Percentiles rank a stretch among this genome's conserved stretches.
These are phyloP conservation scores for Tolypocladium tropicale DNA, from an alignment of 2,329 filamentous ascomycete species.

Conservation along the genomic window DNA sequence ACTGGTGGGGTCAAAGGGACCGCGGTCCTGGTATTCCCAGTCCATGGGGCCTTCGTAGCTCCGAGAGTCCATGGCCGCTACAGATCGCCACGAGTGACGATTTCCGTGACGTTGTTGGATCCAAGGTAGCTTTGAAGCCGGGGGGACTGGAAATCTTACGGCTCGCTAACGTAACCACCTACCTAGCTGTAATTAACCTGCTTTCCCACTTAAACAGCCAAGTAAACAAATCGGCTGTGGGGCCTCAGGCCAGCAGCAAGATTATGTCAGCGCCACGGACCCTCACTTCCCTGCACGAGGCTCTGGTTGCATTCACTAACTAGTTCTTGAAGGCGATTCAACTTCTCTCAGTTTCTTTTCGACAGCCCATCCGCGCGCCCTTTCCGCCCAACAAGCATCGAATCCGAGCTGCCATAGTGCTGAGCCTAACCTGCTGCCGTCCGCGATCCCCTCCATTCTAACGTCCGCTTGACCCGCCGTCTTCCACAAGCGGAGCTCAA, in stretches of 20 bases:
- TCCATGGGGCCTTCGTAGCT: conserved; percentile 55
- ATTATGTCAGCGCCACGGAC: conserved; percentile 19
- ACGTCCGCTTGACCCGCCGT: background rate
- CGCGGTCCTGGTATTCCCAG: conserved; percentile 51
- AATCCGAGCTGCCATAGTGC: no score
- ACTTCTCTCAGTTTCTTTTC: background rate
- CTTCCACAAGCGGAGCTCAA: background rate
- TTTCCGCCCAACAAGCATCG: background rate
- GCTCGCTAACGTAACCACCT: conserved; percentile 18
- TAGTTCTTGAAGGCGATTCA: background rate
- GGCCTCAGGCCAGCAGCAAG: conserved; percentile 3
- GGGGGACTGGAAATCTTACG: background rate
- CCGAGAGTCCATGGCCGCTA: conserved; percentile 37
- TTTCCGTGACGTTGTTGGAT: conserved; percentile 1
- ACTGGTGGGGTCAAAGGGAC: conserved; percentile 49
- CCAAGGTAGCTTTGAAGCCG: background rate
- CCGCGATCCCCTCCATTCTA: background rate
- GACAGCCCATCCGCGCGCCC: background rate
- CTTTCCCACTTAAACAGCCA: no score
- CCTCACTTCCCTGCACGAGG: background rate
- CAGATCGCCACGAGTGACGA: background rate
- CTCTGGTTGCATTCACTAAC: background rate
- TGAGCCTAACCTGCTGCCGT: background rate
- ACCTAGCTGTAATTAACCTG: no score
- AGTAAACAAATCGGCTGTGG: conserved; percentile 23